Evolutionary conservation across 768 basidiomycete species (phyloP).

Genomic region (Pholiota molesta): DNA sequence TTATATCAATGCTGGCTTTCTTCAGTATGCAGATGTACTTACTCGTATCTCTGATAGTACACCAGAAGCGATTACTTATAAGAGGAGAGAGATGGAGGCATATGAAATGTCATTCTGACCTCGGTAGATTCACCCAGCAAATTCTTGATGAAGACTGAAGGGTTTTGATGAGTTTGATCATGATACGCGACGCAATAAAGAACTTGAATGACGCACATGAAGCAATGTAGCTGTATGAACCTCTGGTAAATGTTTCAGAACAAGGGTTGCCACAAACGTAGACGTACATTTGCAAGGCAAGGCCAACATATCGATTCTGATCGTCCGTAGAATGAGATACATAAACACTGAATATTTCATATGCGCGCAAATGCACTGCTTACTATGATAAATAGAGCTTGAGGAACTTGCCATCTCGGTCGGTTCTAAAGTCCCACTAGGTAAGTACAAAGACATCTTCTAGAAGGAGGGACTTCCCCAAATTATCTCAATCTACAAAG

Average conservation of each 20-base stretch:
- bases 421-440: slow-evolving; percentile 9
- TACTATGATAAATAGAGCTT: slow-evolving; percentile 15
- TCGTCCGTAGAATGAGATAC: too few relatives aligned
- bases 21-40: too few relatives aligned
- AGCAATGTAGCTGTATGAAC: slow-evolving; percentile 9
- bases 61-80: neutral
- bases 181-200: neutral
- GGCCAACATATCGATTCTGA: slow-evolving; percentile 17
- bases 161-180: neutral
- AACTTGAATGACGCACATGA: slow-evolving; percentile 9
- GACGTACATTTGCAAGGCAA: slow-evolving; percentile 11
- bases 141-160: neutral
- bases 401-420: slow-evolving; percentile 15
- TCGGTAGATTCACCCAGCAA: neutral
- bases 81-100: too few relatives aligned
- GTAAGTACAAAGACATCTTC: neutral
- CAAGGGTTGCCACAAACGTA: neutral
- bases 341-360: neutral
- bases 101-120: neutral
- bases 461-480: slow-evolving; percentile 7
- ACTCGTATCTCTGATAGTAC: neutral
- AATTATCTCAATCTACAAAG: slow-evolving; percentile 13
- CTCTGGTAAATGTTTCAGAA: neutral
- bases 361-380: neutral
- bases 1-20: too few relatives aligned